These are phyloP conservation scores for Pilasporangium apinafurcum DNA, from an alignment of 352 stramenopile species.

Conservation along the genomic window DNA sequence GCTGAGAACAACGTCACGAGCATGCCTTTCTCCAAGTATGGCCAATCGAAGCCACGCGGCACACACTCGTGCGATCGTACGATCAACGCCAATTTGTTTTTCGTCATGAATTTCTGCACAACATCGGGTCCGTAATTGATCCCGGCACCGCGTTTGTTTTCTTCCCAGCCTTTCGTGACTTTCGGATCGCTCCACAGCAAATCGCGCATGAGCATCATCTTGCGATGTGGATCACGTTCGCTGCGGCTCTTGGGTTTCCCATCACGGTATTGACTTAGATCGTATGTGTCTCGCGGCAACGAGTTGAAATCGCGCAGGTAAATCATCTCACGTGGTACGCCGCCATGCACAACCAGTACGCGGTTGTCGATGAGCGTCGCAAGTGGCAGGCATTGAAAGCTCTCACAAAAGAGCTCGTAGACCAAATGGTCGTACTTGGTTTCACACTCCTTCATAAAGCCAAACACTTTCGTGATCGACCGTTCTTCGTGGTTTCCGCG, in stretches of 20 bases:
- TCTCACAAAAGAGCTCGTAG: constrained; percentile 80
- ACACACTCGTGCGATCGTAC: constrained; percentile 86
- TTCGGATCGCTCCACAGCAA: constrained; percentile 82
- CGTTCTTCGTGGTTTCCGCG: constrained; percentile 85
- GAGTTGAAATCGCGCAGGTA: constrained; percentile 50
- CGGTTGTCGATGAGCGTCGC: constrained; percentile 69
- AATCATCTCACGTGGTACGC: constrained; percentile 61
- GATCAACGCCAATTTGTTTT: constrained; percentile 77
- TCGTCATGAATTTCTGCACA: constrained; percentile 82
- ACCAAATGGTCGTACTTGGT: constrained; percentile 77
- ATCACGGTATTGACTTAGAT: constrained; percentile 64
- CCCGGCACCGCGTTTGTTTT: constrained; percentile 77
- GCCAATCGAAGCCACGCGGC: constrained; percentile 73
- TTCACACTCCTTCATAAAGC: constrained; percentile 84
- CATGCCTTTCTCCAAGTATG: constrained; percentile 76
- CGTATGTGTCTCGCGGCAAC: constrained; percentile 60
- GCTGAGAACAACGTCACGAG: constrained; percentile 85
- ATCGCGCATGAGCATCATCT: constrained; percentile 75
- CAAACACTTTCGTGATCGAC: constrained; percentile 83
- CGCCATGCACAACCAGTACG: constrained; percentile 71
- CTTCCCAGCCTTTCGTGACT: constrained; percentile 49
- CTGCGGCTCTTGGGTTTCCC: constrained; percentile 44
- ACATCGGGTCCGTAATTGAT: constrained; percentile 74
- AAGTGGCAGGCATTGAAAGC: constrained; percentile 68
- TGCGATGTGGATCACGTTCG: constrained; percentile 42